Evolutionary conservation across 148 eudicot species (phyloP).

Genomic region (Rhododendron ovatum): DNA sequence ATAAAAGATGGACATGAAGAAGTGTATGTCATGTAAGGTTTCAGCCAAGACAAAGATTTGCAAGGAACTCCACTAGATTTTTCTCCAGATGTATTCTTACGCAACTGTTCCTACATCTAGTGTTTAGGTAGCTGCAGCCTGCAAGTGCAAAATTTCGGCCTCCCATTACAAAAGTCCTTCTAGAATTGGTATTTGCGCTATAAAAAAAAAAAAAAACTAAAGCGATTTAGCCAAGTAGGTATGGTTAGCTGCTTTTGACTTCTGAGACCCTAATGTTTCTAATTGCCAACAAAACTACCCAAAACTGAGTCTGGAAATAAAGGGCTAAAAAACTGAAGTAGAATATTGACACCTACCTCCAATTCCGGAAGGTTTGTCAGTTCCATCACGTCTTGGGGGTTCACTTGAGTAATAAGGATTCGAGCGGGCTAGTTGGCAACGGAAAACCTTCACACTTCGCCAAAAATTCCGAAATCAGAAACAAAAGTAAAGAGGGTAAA

Average conservation of each 20-base stretch:
- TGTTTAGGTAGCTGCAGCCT: not conserved
- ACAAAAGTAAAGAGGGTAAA: not conserved
- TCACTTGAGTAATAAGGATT: slow-evolving; percentile 68
- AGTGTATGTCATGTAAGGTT: not conserved
- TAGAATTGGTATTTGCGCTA: not conserved
- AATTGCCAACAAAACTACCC: not conserved
- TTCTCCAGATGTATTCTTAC: not conserved
- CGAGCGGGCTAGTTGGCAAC: slow-evolving; percentile 57
- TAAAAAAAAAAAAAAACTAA: not conserved
- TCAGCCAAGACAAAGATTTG: not conserved
- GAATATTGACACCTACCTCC: slow-evolving; percentile 43
- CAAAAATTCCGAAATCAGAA: slow-evolving; percentile 13
- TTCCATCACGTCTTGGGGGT: slow-evolving; percentile 57
- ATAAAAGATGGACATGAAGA: not conserved
- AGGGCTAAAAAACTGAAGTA: not conserved
- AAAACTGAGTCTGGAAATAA: not conserved
- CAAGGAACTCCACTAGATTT: not conserved
- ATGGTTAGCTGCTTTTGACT: not conserved
- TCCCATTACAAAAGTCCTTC: not conserved
- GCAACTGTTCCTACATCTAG: not conserved
- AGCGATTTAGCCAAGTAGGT: not conserved
- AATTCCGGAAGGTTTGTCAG: slow-evolving; percentile 36
- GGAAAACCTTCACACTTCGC: slow-evolving; percentile 76
- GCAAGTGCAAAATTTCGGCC: not conserved
- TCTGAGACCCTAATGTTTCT: not conserved